A percentile compares a stretch with the other conserved stretches of the same genome.
phyloP scores from a whole-genome alignment of 495 filamentous ascomycete genomes.

The Margaritispora aquatica region DNA sequence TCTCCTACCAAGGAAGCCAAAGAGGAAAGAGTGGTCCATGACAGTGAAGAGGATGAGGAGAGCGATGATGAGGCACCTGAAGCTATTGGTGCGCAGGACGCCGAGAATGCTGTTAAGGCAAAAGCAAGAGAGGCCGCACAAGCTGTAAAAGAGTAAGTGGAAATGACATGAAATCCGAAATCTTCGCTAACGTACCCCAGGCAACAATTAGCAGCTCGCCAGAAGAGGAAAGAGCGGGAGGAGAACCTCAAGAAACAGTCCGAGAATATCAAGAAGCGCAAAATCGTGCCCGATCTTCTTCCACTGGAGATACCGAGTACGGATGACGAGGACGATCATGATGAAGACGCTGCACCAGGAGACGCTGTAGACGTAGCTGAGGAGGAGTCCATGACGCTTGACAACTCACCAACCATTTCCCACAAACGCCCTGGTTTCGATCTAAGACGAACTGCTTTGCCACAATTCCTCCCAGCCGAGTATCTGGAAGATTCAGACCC shows the following conservation, averaged over 20 bases:
- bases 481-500: slow-evolving; percentile 18
- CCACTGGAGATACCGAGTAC: not conserved
- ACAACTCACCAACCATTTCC: not conserved
- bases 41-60: slow-evolving; percentile 10
- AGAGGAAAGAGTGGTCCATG: not conserved
- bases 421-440: not conserved
- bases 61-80: slow-evolving; percentile 25
- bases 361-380: not conserved
- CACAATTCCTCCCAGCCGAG: slow-evolving; percentile 19
- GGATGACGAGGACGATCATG: not conserved
- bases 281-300: not conserved
- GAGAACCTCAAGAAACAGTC: slow-evolving; percentile 17
- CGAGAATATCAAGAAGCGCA: slow-evolving; percentile 11
- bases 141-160: slow-evolving; percentile 15
- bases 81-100: slow-evolving; percentile 14
- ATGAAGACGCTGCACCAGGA: not conserved
- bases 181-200: slow-evolving; percentile 6
- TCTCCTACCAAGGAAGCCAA: not conserved
- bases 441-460: not conserved
- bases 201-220: slow-evolving; percentile 12
- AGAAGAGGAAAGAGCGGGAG: slow-evolving; percentile 20
- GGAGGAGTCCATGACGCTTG: not conserved
- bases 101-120: slow-evolving; percentile 6
- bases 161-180: not conserved
- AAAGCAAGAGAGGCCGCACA: slow-evolving; percentile 15